These are phyloP conservation scores for Fusarium caatingaense DNA, from an alignment of 2,329 filamentous ascomycete species.

Conservation along the genomic window DNA sequence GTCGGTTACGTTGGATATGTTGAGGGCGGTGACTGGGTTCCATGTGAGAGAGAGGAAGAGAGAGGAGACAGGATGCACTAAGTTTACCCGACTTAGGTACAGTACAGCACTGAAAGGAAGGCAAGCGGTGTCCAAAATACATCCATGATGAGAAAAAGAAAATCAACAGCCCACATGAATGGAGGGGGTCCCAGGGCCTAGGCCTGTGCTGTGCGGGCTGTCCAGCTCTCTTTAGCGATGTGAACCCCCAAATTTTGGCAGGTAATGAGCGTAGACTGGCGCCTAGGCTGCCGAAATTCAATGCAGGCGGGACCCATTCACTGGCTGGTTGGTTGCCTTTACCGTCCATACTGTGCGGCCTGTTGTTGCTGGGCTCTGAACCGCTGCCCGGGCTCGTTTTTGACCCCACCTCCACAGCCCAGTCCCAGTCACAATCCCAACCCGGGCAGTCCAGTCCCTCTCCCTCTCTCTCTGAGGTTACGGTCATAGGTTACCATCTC, in stretches of 20 bases:
- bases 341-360: conserved; percentile 20
- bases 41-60: conserved; percentile 13
- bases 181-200: not conserved
- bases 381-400: conserved; percentile 11
- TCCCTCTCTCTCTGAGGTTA: conserved; percentile 21
- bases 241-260: not conserved
- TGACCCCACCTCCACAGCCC: conserved; percentile 43
- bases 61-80: conserved; percentile 17
- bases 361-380: conserved; percentile 22
- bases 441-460: conserved; percentile 26
- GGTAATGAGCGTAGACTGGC: not conserved
- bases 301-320: conserved; percentile 10
- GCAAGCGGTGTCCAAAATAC: conserved; percentile 3
- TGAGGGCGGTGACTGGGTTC: conserved; percentile 39
- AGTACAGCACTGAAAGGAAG: not conserved
- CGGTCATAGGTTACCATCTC: conserved; percentile 21
- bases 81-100: conserved; percentile 1
- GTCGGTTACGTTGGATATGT: conserved; percentile 25
- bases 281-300: conserved; percentile 13
- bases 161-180: conserved; percentile 1
- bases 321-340: not conserved
- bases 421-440: conserved; percentile 20
- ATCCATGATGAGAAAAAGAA: not conserved
- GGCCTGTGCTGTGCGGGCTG: not conserved
- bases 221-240: not conserved